Percentiles rank a stretch among this genome's conserved stretches.
Evolutionary conservation across 345 rosid genomes (phyloP).

Genomic region (Euphorbia tirucalli): DNA sequence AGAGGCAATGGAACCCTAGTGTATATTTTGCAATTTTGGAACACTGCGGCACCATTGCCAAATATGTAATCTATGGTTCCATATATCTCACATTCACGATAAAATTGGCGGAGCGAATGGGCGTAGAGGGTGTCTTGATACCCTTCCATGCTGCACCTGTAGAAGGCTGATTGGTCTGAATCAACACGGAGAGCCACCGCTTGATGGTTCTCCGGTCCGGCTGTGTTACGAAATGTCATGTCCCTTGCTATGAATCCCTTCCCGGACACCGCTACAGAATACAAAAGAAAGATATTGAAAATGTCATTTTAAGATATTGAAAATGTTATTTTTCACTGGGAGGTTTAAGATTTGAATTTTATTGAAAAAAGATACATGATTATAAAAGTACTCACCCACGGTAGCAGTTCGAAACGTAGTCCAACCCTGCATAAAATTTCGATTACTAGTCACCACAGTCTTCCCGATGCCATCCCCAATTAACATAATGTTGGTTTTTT

Average conservation of each 20-base stretch:
- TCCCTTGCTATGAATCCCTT: conserved; percentile 33
- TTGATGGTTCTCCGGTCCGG: conserved; percentile 26
- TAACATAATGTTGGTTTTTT: conserved; percentile 28
- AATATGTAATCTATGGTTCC: conserved; percentile 34
- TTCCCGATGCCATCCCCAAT: conserved; percentile 34
- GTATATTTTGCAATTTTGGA: conserved; percentile 28
- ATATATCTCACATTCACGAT: conserved; percentile 27
- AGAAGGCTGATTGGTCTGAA: conserved; percentile 32
- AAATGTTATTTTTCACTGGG: neutral
- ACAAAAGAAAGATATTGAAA: neutral
- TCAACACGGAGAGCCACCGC: conserved; percentile 31
- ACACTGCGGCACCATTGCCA: conserved; percentile 34
- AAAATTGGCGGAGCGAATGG: conserved; percentile 31
- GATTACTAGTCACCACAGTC: conserved; percentile 24
- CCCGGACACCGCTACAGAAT: conserved; percentile 23
- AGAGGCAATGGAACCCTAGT: conserved; percentile 28
- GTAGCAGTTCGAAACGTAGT: conserved; percentile 36
- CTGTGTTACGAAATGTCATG: conserved; percentile 28
- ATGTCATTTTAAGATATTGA: neutral
- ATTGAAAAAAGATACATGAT: too few relatives aligned
- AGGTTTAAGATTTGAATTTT: too few relatives aligned
- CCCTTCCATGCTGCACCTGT: conserved; percentile 33
- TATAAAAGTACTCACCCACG: conserved; percentile 22
- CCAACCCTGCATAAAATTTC: conserved; percentile 37
- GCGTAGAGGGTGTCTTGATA: conserved; percentile 30